Base-by-base conservation (phyloP, 139 green algal species). In the Yamagishiella unicocca region DNA sequence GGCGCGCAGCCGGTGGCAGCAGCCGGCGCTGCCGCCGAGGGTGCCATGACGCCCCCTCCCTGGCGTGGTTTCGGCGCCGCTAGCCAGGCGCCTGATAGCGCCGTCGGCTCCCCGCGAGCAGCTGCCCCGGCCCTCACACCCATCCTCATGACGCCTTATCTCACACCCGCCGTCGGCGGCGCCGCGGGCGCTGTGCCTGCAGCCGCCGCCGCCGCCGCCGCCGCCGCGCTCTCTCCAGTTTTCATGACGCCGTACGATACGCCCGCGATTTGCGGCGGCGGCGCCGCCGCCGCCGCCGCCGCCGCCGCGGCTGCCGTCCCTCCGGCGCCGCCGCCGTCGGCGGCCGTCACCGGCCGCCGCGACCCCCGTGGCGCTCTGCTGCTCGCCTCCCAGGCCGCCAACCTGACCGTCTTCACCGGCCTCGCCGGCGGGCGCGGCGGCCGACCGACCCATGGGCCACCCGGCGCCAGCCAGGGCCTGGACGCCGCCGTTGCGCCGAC, bases 331-430 rank as follows among this genome's bases (percentile, higher is more conserved):
- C 31, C 72, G 27, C 2, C 72, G 72, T 19, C 72, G 42, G 45
- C 72, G 72, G 27, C 43, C 10, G 43, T 17, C 27, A 55, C 70
- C 25, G 72, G 14, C 43, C 45, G 74, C 22, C 53, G 33, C 24
- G 76, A 4, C 2, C 55, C 77, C 4, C 55, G 55, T 17, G 29
- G 14, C 29, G 77, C 61, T 2, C 62, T 85, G 62, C 42, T 85
- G n/a, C n/a, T 77, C 0, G 62, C 62, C 21, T 85, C 79, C 8
- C 79, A 85, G 62, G 53, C 79, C 42, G 79, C 79, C 40, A 85
- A 85, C 62, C 42, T 82, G 9, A 82, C 74, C 14, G 46, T 82
- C 21, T 82, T 82, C 50, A 68, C 74, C 22, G 74, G 74, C 29
- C n/a, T n/a, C n/a, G 74, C 10, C 43, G 74, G 46, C 74, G 72